phyloP scores from a whole-genome alignment of 176 grass and related monocot species.

The Puya raimondii region DNA sequence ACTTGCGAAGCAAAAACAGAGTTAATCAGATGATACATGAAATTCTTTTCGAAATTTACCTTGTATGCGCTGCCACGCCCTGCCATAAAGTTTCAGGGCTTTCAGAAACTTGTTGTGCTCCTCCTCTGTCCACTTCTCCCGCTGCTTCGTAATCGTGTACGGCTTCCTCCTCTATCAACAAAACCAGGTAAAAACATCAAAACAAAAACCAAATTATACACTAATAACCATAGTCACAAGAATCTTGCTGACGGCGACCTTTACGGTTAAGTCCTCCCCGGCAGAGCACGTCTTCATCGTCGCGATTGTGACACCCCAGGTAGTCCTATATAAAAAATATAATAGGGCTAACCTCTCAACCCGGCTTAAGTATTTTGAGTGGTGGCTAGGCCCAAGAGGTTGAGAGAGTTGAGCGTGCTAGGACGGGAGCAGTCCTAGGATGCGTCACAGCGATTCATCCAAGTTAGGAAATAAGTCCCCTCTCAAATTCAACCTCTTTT shows the following conservation, averaged over 20 bases:
- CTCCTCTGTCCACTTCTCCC: conserved; percentile 26
- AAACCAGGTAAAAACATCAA: not conserved
- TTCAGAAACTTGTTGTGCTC: conserved; percentile 20
- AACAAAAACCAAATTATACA: not conserved
- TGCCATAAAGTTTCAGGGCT: conserved; percentile 21
- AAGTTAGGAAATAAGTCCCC: too few species aligned
- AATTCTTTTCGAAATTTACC: not conserved
- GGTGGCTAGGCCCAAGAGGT: too few species aligned
- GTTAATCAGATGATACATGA: not conserved
- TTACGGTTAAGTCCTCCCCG: conserved; percentile 3
- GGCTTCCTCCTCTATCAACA: conserved; percentile 12
- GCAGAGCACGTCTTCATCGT: conserved; percentile 12
- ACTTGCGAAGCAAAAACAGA: not conserved
- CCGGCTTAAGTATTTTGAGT: too few species aligned
- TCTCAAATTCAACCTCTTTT: too few species aligned
- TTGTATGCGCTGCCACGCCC: conserved; percentile 23
- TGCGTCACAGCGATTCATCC: too few species aligned
- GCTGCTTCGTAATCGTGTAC: conserved; percentile 22
- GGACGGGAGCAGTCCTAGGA: too few species aligned
- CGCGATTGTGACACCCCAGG: too few species aligned
- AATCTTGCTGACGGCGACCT: not conserved
- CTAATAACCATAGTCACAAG: not conserved
- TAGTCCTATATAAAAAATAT: too few species aligned
- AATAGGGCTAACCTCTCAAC: too few species aligned
- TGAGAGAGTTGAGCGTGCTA: too few species aligned